phyloP scores from a whole-genome alignment of 306 rosid species.

The Biancaea sappan region DNA sequence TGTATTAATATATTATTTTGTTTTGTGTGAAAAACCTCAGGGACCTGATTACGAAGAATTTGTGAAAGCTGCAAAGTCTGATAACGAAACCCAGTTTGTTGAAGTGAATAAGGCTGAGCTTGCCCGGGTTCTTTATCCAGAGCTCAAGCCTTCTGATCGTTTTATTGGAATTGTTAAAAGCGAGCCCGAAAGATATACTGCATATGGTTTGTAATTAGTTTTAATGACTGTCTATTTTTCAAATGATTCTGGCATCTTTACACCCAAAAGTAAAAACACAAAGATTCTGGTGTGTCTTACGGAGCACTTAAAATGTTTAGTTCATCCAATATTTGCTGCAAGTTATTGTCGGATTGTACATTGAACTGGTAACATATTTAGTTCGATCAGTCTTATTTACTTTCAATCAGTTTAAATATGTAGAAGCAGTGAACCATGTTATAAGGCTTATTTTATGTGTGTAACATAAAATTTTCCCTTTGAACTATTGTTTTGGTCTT shows the following conservation, averaged over 20 bases:
- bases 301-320: neutral
- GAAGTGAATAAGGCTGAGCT: constrained; percentile 60
- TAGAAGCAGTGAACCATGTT: neutral
- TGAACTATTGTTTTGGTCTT: constrained; percentile 15
- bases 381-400: neutral
- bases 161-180: constrained; percentile 81
- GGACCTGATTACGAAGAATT: constrained; percentile 74
- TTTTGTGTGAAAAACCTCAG: constrained; percentile 48
- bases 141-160: constrained; percentile 41
- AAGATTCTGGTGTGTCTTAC: constrained; percentile 1
- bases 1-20: constrained; percentile 4
- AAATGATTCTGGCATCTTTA: neutral
- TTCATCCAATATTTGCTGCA: constrained; percentile 11
- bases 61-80: constrained; percentile 68
- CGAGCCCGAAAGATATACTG: constrained; percentile 81
- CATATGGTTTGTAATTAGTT: constrained; percentile 52
- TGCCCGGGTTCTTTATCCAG: constrained; percentile 76
- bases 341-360: neutral
- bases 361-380: constrained; percentile 3
- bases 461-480: constrained; percentile 9
- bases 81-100: constrained; percentile 81
- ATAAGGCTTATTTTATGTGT: constrained; percentile 11
- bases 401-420: constrained; percentile 18
- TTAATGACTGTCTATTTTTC: neutral
- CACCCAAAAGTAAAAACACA: constrained; percentile 4